Conservation (phyloP, 2,329 filamentous ascomycete species). For the Exophiala bonariae region DNA sequence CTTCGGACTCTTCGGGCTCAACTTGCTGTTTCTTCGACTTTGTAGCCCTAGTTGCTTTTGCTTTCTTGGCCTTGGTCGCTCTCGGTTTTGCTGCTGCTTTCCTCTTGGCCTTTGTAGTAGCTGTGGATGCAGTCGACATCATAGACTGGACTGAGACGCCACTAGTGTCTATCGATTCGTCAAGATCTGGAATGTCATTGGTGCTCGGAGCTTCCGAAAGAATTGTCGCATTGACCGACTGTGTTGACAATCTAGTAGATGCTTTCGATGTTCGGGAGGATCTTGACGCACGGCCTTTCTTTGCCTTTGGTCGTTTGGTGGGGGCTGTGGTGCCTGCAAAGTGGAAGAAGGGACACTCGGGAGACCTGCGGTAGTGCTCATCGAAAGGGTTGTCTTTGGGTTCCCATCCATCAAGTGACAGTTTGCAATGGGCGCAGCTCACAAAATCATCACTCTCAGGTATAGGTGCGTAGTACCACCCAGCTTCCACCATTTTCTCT, state of each 20-base stretch:
- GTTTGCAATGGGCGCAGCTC: conserved; percentile 84
- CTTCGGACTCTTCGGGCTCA: conserved; percentile 30
- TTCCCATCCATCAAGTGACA: conserved; percentile 94
- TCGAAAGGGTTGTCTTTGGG: conserved; percentile 86
- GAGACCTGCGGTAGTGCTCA: conserved; percentile 78
- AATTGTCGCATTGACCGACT: conserved; percentile 44
- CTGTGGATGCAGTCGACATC: conserved; percentile 40
- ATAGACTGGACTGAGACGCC: conserved; percentile 45
- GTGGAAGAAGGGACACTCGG: conserved; percentile 79
- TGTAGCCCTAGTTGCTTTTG: conserved; percentile 26
- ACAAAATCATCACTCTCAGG: conserved; percentile 83
- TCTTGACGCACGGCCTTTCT: conserved; percentile 51
- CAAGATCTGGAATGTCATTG: conserved; percentile 36
- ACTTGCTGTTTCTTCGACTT: conserved; percentile 25
- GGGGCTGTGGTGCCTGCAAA: conserved; percentile 59
- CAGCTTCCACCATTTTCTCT: conserved; percentile 87
- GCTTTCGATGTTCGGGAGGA: conserved; percentile 58
- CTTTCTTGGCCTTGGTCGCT: conserved; percentile 36
- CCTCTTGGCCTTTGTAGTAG: conserved; percentile 49
- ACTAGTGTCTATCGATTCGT: conserved; percentile 60
- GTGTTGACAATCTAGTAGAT: conserved; percentile 59
- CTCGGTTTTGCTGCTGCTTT: conserved; percentile 39
- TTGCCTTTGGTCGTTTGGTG: conserved; percentile 54
- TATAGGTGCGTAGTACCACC: conserved; percentile 90
- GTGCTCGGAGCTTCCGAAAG: conserved; percentile 42